These are phyloP conservation scores for Rhododendron simsii DNA, from an alignment of 148 eudicot genomes.

Conservation along the genomic window DNA sequence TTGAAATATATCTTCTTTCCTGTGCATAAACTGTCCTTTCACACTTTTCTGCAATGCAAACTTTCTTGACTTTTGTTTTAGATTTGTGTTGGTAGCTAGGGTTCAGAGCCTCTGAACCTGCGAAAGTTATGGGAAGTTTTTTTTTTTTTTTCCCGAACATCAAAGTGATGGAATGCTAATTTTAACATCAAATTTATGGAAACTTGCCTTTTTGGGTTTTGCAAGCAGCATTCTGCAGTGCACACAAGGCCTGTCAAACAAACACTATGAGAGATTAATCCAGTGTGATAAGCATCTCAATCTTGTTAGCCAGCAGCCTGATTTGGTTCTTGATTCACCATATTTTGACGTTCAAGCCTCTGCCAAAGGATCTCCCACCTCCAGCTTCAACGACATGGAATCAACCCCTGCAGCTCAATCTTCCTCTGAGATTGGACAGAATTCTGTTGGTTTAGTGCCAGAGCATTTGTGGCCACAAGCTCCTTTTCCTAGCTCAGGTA, in stretches of 20 bases:
- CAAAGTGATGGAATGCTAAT: too few species aligned
- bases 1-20: not conserved
- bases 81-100: not conserved
- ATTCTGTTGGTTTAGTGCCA: slow-evolving; percentile 24
- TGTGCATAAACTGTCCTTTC: not conserved
- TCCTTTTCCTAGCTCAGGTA: slow-evolving; percentile 83
- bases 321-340: slow-evolving; percentile 48
- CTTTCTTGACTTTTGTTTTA: not conserved
- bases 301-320: slow-evolving; percentile 62
- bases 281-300: slow-evolving; percentile 76
- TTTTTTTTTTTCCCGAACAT: too few species aligned
- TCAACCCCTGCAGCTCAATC: slow-evolving; percentile 36
- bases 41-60: not conserved
- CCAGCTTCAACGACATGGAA: slow-evolving; percentile 32
- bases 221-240: slow-evolving; percentile 72
- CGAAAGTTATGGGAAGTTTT: not conserved
- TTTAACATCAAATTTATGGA: not conserved
- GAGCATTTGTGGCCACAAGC: slow-evolving; percentile 42
- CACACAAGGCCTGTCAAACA: slow-evolving; percentile 63
- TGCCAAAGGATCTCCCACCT: slow-evolving; percentile 22
- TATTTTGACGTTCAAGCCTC: slow-evolving; percentile 49
- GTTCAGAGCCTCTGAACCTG: not conserved
- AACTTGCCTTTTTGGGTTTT: not conserved
- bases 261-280: slow-evolving; percentile 82
- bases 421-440: slow-evolving; percentile 37